Percentiles rank a stretch among this genome's conserved stretches.
These are phyloP conservation scores for Talaromyces sp. DNA, from an alignment of 2,329 filamentous ascomycete species.

Conservation along the genomic window DNA sequence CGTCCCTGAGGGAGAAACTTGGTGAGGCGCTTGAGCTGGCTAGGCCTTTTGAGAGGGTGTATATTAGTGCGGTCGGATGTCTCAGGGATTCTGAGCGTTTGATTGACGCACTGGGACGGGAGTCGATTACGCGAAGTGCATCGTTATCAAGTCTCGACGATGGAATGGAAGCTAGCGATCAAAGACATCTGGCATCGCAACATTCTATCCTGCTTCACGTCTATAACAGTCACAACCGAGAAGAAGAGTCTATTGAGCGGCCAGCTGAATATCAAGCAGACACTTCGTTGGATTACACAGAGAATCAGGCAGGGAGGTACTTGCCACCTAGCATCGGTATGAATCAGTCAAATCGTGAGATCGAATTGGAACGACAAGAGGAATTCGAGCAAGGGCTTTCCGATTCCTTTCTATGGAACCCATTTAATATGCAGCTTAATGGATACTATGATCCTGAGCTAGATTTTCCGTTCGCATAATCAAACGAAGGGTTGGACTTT, in stretches of 20 bases:
- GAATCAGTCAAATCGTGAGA: neutral
- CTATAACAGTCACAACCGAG: neutral
- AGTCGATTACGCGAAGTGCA: neutral
- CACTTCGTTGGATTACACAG: neutral
- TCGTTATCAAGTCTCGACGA: neutral
- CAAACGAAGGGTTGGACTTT: too few relatives aligned
- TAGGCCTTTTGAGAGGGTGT: neutral
- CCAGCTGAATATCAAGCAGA: neutral
- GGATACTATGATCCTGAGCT: neutral
- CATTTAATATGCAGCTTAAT: neutral
- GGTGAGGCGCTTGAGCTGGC: neutral
- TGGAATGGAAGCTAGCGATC: neutral
- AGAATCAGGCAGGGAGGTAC: neutral
- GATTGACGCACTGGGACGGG: neutral
- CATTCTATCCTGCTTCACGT: neutral
- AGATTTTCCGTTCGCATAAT: neutral
- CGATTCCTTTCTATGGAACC: neutral
- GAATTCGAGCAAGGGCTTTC: neutral
- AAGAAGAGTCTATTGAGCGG: neutral
- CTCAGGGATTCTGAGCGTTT: neutral
- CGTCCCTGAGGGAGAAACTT: neutral
- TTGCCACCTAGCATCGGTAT: neutral
- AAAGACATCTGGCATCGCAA: neutral
- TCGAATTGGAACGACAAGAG: neutral
- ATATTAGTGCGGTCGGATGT: neutral